Conservation (phyloP, 371 early-diverging fungal genomes). For the Circinella umbellata region DNA sequence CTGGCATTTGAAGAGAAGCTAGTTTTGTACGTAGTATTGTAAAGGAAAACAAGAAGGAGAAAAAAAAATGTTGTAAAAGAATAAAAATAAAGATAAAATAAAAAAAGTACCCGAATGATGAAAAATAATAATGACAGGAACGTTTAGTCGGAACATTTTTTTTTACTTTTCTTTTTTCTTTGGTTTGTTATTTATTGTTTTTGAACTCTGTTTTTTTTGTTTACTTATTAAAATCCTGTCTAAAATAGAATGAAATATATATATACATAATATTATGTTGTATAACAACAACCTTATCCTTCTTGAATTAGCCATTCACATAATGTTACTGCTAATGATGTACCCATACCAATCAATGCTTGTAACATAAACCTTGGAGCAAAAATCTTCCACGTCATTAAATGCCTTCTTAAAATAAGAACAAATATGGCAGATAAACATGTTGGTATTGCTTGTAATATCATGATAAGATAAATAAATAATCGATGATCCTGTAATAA, state of each 20-base stretch:
- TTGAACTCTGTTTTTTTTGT: background rate
- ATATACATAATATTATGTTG: background rate
- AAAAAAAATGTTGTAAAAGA: background rate
- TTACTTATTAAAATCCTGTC: background rate
- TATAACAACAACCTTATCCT: background rate
- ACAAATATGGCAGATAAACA: slow-evolving; percentile 60
- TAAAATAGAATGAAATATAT: background rate
- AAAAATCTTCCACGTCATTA: slow-evolving; percentile 97
- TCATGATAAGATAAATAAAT: slow-evolving; percentile 39
- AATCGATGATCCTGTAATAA: background rate
- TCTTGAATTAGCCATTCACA: background rate
- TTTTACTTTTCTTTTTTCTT: too few species aligned
- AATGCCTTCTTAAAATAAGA: slow-evolving; percentile 74
- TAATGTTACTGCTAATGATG: slow-evolving; percentile 6
- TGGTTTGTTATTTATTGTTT: too few species aligned
- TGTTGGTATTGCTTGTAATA: slow-evolving; percentile 58
- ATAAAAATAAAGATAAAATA: background rate
- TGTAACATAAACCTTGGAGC: slow-evolving; percentile 88
- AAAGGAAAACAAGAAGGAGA: background rate
- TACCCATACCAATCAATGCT: slow-evolving; percentile 36
- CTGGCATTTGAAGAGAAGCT: slow-evolving; percentile 11
- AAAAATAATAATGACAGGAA: background rate
- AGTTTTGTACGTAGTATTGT: background rate
- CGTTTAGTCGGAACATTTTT: slow-evolving; percentile 14
- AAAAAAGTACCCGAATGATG: background rate